phyloP scores from a whole-genome alignment of 75 land plant genomes.

The Picea sitchensis region DNA sequence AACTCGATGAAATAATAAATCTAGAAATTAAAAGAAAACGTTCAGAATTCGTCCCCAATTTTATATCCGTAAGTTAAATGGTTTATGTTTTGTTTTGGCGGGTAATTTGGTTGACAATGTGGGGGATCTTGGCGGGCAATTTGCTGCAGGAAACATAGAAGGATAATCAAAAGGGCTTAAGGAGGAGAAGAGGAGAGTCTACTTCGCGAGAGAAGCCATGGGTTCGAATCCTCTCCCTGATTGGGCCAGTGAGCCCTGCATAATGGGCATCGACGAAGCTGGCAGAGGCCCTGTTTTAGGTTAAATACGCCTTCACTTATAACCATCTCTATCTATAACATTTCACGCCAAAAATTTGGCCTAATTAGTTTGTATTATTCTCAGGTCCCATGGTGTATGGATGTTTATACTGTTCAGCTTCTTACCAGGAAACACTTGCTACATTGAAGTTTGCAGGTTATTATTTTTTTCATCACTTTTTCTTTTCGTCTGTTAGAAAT shows the following conservation, averaged over 20 bases:
- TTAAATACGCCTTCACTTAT: constrained; percentile 3
- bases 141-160: no score
- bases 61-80: no score
- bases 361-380: not conserved
- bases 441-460: constrained; percentile 81
- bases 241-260: constrained; percentile 80
- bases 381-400: constrained; percentile 99
- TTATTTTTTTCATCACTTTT: not conserved
- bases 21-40: no score
- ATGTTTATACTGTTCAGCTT: constrained; percentile 79
- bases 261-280: constrained; percentile 99
- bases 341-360: not conserved
- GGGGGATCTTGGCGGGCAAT: no score
- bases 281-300: constrained; percentile 96
- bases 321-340: not conserved
- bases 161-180: no score
- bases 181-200: no score
- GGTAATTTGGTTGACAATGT: no score
- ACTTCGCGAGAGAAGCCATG: constrained; percentile 2
- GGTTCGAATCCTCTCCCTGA: constrained; percentile 39
- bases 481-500: not conserved
- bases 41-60: no score
- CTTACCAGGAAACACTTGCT: constrained; percentile 66
- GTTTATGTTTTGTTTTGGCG: no score
- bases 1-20: no score